These are phyloP conservation scores for Catharanthus roseus DNA, from an alignment of 257 asterid species.

Conservation along the genomic window DNA sequence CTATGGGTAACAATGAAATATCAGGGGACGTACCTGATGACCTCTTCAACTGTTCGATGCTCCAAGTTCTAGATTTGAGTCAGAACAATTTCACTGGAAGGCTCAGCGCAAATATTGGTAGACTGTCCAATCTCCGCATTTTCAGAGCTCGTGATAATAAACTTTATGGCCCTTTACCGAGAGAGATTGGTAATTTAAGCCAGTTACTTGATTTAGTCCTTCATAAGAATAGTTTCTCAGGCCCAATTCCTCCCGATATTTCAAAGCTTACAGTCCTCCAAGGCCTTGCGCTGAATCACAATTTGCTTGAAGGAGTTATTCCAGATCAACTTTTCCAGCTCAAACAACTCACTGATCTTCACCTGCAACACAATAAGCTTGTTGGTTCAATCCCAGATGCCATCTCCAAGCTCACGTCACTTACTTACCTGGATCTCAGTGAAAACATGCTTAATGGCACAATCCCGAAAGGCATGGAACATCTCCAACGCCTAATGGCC, in stretches of 20 bases:
- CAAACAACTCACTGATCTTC: constrained; percentile 43
- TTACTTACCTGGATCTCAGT: constrained; percentile 56
- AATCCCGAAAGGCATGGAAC: constrained; percentile 41
- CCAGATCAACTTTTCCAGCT: constrained; percentile 55
- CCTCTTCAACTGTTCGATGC: constrained; percentile 50
- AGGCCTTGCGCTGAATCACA: constrained; percentile 44
- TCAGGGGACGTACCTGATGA: constrained; percentile 59
- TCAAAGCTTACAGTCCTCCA: constrained; percentile 56
- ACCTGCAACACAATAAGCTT: constrained; percentile 42
- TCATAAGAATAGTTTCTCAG: constrained; percentile 48
- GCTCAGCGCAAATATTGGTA: constrained; percentile 44
- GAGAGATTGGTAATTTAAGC: constrained; percentile 54
- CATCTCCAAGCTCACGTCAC: constrained; percentile 38
- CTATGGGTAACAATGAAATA: constrained; percentile 44
- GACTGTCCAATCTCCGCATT: constrained; percentile 37
- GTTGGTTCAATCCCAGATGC: constrained; percentile 50
- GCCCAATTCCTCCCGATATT: constrained; percentile 47
- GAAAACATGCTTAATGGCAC: constrained; percentile 66
- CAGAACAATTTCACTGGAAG: constrained; percentile 38
- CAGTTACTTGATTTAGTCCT: constrained; percentile 41
- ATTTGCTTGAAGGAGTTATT: constrained; percentile 48
- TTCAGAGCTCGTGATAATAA: constrained; percentile 30
- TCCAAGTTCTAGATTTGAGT: constrained; percentile 38
- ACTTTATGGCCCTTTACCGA: constrained; percentile 53
- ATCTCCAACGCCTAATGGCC: constrained; percentile 33